phyloP scores from a whole-genome alignment of 2,329 filamentous ascomycete genomes.

The Biscogniauxia mediterranea region DNA sequence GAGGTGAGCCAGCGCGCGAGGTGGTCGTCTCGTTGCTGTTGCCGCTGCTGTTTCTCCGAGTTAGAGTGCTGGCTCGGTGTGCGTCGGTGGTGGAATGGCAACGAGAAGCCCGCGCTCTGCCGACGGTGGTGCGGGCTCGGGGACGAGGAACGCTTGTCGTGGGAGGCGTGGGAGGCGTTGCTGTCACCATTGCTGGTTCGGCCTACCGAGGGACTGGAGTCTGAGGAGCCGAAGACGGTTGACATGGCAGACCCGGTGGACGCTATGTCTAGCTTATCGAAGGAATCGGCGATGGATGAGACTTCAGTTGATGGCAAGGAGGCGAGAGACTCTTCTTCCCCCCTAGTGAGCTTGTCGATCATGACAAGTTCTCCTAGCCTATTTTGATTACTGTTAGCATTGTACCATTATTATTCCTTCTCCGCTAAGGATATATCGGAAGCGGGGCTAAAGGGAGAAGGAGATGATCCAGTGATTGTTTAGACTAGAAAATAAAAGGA shows the following conservation, averaged over 20 bases:
- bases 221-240: slow-evolving; percentile 34
- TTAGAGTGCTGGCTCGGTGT: slow-evolving; percentile 31
- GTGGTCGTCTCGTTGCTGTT: slow-evolving; percentile 43
- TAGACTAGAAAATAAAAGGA: neutral
- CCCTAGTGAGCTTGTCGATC: slow-evolving; percentile 47
- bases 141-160: slow-evolving; percentile 30
- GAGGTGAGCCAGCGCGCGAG: slow-evolving; percentile 55
- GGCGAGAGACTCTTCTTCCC: slow-evolving; percentile 31
- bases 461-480: too few relatives aligned
- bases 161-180: slow-evolving; percentile 9
- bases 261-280: slow-evolving; percentile 35
- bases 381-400: neutral
- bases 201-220: slow-evolving; percentile 3
- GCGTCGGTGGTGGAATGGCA: slow-evolving; percentile 26
- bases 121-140: slow-evolving; percentile 32
- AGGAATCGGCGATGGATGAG: slow-evolving; percentile 33
- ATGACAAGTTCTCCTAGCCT: slow-evolving; percentile 76
- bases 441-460: too few relatives aligned
- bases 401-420: neutral
- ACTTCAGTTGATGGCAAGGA: slow-evolving; percentile 21
- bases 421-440: too few relatives aligned
- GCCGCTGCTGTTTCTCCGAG: slow-evolving; percentile 8
- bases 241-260: slow-evolving; percentile 40
- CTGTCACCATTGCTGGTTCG: slow-evolving; percentile 8
- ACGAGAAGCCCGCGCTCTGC: slow-evolving; percentile 23